Percentiles rank a stretch among this genome's conserved stretches.
phyloP scores from a whole-genome alignment of 495 filamentous ascomycete species.

The Cairneyella variabilis region DNA sequence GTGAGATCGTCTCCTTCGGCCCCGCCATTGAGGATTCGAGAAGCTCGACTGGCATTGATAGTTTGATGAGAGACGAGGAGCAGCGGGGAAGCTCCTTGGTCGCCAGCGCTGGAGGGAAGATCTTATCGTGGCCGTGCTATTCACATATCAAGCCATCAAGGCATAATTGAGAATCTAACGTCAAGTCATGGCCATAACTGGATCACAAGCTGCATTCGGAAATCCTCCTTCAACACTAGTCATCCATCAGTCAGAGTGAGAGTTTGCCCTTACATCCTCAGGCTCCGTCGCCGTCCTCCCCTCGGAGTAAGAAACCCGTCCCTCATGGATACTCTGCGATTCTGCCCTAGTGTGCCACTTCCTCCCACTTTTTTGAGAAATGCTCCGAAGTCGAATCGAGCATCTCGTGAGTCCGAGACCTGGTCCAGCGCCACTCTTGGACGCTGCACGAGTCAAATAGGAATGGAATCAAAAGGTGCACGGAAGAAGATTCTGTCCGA shows the following conservation, averaged over 20 bases:
- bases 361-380: no score
- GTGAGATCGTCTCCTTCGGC: conserved; percentile 5
- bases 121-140: background rate
- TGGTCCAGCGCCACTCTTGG: background rate
- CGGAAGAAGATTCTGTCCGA: background rate
- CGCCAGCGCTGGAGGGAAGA: background rate
- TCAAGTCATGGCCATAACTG: no score
- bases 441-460: background rate
- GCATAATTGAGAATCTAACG: no score
- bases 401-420: background rate
- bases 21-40: conserved; percentile 13
- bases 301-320: no score
- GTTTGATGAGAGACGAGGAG: conserved; percentile 16
- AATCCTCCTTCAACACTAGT: no score
- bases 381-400: background rate
- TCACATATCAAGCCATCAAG: no score
- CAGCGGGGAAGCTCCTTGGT: background rate
- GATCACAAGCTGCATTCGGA: no score
- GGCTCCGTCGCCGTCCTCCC: background rate
- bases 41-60: conserved; percentile 17
- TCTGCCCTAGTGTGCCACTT: no score
- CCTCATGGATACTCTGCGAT: no score
- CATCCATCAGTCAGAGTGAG: background rate
- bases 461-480: background rate
- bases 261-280: background rate